These are phyloP conservation scores for Diaporthe nobilis DNA, from an alignment of 2,329 filamentous ascomycete species.

Conservation along the genomic window DNA sequence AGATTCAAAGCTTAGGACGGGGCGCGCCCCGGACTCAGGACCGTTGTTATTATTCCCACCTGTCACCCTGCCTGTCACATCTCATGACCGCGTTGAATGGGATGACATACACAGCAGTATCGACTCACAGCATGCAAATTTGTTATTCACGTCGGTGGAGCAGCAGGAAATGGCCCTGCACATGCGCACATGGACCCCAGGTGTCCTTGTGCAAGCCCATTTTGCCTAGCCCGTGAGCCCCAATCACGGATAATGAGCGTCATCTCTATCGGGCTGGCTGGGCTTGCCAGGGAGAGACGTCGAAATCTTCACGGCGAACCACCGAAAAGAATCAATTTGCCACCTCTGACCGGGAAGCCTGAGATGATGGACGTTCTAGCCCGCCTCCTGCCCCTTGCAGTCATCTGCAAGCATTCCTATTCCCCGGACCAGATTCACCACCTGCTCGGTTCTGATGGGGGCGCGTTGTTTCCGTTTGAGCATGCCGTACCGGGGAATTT, in stretches of 20 bases:
- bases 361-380: not conserved
- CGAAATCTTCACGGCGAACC: constrained; percentile 2
- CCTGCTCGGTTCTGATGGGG: constrained; percentile 27
- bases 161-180: not conserved
- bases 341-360: constrained; percentile 3
- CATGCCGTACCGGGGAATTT: constrained; percentile 5
- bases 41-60: not conserved
- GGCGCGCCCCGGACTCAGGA: not conserved
- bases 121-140: constrained; percentile 18
- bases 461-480: constrained; percentile 13
- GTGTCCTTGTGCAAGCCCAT: constrained; percentile 5
- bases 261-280: not conserved
- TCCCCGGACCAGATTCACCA: constrained; percentile 13
- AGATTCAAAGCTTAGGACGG: not conserved
- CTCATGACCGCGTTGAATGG: constrained; percentile 23
- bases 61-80: constrained; percentile 18
- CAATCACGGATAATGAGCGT: not conserved
- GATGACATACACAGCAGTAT: constrained; percentile 24
- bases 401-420: constrained; percentile 1
- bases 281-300: not conserved
- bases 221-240: not conserved
- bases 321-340: constrained; percentile 29
- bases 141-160: not conserved
- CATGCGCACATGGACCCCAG: not conserved
- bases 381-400: constrained; percentile 20